Evolutionary conservation across 148 eudicot genomes (phyloP).

Genomic region (Polygonum aviculare): DNA sequence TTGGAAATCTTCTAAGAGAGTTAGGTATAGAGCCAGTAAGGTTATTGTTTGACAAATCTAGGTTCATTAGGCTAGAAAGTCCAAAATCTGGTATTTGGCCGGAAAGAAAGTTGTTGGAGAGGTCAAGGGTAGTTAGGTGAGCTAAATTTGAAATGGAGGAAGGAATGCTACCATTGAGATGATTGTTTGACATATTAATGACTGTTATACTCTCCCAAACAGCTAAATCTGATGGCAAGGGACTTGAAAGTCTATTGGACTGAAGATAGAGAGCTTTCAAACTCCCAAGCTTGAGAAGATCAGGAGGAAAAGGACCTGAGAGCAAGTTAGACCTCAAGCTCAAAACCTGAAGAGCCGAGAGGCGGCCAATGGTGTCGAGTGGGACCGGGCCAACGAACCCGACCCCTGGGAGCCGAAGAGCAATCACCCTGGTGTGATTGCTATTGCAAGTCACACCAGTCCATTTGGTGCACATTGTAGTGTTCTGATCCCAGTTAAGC

Average conservation of each 20-base stretch:
- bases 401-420: constrained; percentile 24
- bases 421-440: constrained; percentile 16
- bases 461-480: constrained; percentile 17
- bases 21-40: constrained; percentile 30
- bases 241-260: constrained; percentile 22
- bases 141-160: constrained; percentile 31
- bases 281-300: constrained; percentile 24
- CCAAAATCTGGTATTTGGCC: constrained; percentile 36
- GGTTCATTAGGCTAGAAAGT: constrained; percentile 20
- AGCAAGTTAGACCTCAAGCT: constrained; percentile 23
- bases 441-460: constrained; percentile 25
- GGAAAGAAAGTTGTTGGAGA: constrained; percentile 34
- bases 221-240: constrained; percentile 33
- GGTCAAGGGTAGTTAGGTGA: constrained; percentile 27
- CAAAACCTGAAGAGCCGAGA: constrained; percentile 17
- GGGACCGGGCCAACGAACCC: constrained; percentile 24
- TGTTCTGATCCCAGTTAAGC: constrained; percentile 18
- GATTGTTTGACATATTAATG: constrained; percentile 43
- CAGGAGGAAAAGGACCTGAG: constrained; percentile 29
- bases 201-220: constrained; percentile 42
- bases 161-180: constrained; percentile 44
- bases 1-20: constrained; percentile 31
- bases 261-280: constrained; percentile 27
- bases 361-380: constrained; percentile 15
- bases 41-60: constrained; percentile 36